Base-by-base conservation (phyloP, 352 stramenopile genomes). In the Phytophthora pluvialis region DNA sequence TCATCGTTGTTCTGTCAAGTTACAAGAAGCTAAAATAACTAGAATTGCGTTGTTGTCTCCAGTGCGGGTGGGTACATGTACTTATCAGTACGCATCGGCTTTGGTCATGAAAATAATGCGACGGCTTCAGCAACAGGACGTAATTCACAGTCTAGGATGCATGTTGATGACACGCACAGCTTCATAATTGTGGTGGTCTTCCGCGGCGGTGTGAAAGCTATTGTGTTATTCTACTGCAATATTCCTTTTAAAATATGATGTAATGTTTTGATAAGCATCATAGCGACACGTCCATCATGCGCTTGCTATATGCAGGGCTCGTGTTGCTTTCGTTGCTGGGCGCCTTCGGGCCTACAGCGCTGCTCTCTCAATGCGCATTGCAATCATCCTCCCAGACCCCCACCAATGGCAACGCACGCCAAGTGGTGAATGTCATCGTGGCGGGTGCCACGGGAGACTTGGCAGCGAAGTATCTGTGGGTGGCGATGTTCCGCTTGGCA, bases 401-500 rank as follows among this genome's bases (percentile, higher is more conserved):
- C 21, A 3, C 5, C 42, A 42, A 67, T 50, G 39, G 11, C 3
- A 45, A 51, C 29, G 29, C 4, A 1, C 36, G 45, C 2, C 46
- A 72, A 56, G 51, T 78, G 33, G 55, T 85, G 16, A 77, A 70
- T 31, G 66, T 91, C 18, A 60, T 95, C 7, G 47, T 95, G 28
- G 52, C 86, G 4, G 87, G 86, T 18, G 86, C 83, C 16, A 95
- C 87, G 4, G 87, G 87, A 18, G 87, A 94, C 67, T 73, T 95
- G 45, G 84, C 88, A n/a, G 59, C 80, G 13, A 94, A 94, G 45
- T 94, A 94, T 76, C 67, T 95, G 35, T 95, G 88, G 86, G 78
- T 85, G 9, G 70, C 85, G n/a, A 67, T 79, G 45, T 88, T 92
- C 55, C 83, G 81, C 0, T 51, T 94, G 46, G 78, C 80, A 9